These are phyloP conservation scores for Termitomyces sp. DNA, from an alignment of 768 basidiomycete species.

Conservation along the genomic window DNA sequence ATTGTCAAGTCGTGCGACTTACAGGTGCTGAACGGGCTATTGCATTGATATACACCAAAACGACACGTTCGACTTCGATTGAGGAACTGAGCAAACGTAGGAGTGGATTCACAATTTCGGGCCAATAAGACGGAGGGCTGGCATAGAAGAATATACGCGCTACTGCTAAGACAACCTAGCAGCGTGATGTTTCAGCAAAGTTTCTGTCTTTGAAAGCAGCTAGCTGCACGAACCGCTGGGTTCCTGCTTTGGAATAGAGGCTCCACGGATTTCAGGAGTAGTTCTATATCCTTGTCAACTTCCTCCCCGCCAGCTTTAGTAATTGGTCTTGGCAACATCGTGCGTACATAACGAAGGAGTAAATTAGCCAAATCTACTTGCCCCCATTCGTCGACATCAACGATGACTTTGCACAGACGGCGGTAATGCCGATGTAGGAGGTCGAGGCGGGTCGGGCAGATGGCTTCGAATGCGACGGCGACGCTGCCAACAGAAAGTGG, in stretches of 20 bases:
- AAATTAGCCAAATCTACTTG: slow-evolving; percentile 78
- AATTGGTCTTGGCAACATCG: slow-evolving; percentile 70
- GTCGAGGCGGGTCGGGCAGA: slow-evolving; percentile 86
- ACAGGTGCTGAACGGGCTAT: slow-evolving; percentile 68
- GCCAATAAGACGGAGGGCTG: slow-evolving; percentile 47
- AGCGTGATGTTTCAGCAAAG: background rate
- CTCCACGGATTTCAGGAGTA: slow-evolving; percentile 66
- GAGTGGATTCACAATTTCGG: slow-evolving; percentile 63
- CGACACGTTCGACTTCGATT: slow-evolving; percentile 70
- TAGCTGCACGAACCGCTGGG: slow-evolving; percentile 60
- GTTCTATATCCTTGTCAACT: slow-evolving; percentile 69
- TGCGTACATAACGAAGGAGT: slow-evolving; percentile 74
- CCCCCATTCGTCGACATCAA: slow-evolving; percentile 97
- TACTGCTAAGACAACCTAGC: slow-evolving; percentile 75
- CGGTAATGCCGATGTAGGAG: slow-evolving; percentile 87
- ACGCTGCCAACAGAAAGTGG: slow-evolving; percentile 87
- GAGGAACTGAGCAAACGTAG: slow-evolving; percentile 65
- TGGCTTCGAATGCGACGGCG: slow-evolving; percentile 74
- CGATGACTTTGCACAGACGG: slow-evolving; percentile 72
- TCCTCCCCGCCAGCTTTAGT: slow-evolving; percentile 39
- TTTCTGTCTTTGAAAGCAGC: background rate
- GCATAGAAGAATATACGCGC: slow-evolving; percentile 71
- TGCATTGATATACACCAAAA: slow-evolving; percentile 62
- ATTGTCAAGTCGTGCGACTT: slow-evolving; percentile 20
- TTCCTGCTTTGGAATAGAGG: slow-evolving; percentile 84